Evolutionary conservation across 1,284 basidiomycete genomes (phyloP).

Genomic region (Psilocybe mexicana): DNA sequence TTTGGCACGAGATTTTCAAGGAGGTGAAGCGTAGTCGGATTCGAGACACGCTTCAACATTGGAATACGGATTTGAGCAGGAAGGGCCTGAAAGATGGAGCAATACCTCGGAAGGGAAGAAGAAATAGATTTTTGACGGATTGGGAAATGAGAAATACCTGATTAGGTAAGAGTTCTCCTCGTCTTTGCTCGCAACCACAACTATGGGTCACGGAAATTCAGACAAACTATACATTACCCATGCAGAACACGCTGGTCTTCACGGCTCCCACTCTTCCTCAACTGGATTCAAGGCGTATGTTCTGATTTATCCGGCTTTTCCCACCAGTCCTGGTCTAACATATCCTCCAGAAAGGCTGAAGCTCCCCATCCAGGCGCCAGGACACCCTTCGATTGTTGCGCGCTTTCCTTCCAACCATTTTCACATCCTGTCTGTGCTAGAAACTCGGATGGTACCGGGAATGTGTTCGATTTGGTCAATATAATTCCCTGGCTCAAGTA

Average conservation of each 20-base stretch:
- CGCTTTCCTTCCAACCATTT: conserved; percentile 91
- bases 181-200: conserved; percentile 17
- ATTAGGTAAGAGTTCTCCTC: conserved; percentile 11
- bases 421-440: conserved; percentile 86
- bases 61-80: neutral
- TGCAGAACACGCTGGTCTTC: conserved; percentile 75
- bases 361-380: conserved; percentile 58
- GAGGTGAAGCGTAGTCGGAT: conserved; percentile 26
- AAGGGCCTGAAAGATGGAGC: neutral
- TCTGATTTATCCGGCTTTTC: neutral
- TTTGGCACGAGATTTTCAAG: conserved; percentile 37
- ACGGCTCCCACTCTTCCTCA: conserved; percentile 78
- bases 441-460: conserved; percentile 77
- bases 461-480: conserved; percentile 85
- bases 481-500: conserved; percentile 94
- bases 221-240: conserved; percentile 87
- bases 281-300: conserved; percentile 70
- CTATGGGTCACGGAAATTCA: conserved; percentile 83
- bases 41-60: conserved; percentile 38
- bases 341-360: conserved; percentile 59
- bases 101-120: neutral
- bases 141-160: neutral
- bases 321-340: neutral
- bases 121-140: neutral
- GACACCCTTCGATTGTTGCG: conserved; percentile 90